These are phyloP conservation scores for Rubus idaeus DNA, from an alignment of 306 rosid genomes.

Conservation along the genomic window DNA sequence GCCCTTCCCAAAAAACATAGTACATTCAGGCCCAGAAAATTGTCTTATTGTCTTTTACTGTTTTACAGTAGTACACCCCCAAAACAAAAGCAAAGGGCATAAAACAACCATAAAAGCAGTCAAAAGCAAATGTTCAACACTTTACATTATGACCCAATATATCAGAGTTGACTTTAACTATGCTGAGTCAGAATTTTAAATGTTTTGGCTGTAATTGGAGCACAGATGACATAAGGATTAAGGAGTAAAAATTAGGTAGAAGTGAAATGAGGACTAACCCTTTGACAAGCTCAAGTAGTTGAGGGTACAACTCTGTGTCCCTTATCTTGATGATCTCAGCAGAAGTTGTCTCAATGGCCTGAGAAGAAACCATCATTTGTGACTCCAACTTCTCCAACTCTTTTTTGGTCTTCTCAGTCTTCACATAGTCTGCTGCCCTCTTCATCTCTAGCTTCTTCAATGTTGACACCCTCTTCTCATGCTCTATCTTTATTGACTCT, in stretches of 20 bases:
- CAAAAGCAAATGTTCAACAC: conserved; percentile 35
- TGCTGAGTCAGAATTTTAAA: conserved; percentile 9
- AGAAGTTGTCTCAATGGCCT: conserved; percentile 86
- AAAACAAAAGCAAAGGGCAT: conserved; percentile 22
- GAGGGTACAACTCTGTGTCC: conserved; percentile 83
- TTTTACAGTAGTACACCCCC: conserved; percentile 4
- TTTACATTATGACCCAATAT: conserved; percentile 24
- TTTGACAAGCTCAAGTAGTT: conserved; percentile 79
- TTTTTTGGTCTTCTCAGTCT: conserved; percentile 84
- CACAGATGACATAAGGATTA: neutral
- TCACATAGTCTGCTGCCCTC: conserved; percentile 78
- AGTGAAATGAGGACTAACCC: conserved; percentile 62
- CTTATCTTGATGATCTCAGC: conserved; percentile 78
- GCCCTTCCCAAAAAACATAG: conserved; percentile 4
- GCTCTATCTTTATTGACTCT: conserved; percentile 69
- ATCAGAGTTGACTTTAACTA: conserved; percentile 31
- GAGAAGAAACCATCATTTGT: conserved; percentile 88
- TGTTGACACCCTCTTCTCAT: conserved; percentile 61
- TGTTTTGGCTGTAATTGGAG: neutral
- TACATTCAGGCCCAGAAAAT: conserved; percentile 26
- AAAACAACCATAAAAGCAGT: conserved; percentile 33
- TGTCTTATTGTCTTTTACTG: conserved; percentile 7
- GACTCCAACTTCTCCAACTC: conserved; percentile 92
- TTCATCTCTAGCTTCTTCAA: conserved; percentile 85
- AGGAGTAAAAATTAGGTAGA: neutral